Base-by-base conservation (phyloP, 257 asterid genomes). In the Echites panduratus region DNA sequence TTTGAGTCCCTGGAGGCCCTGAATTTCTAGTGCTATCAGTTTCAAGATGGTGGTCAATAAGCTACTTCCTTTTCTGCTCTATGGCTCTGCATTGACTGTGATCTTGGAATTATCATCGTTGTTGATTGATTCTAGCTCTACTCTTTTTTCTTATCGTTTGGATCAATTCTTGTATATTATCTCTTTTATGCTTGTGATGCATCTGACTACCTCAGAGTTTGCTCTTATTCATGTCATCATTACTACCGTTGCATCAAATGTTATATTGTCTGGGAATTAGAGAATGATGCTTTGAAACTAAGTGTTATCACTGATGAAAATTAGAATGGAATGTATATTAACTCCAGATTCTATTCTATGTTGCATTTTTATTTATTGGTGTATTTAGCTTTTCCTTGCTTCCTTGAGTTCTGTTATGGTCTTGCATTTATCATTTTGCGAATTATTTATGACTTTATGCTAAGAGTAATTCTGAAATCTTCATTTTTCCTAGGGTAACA, bases 401-500 rank as follows among this genome's bases (percentile, higher is more conserved):
- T 35, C 22, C 48, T 38, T 24, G 38, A 32, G 48, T 13, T 35
- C 48, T 26, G 27, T 26, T 35, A 14, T 17, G 7, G 27, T 63
- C 48, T 64, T 63, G 26, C 14, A 2, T 20, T 35, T 7, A 41
- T 63, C 9, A 24, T 20, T 32, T 38, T 16, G 13, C 17, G 5
- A 1, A 32, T 62, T 40, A 16, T 63, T 32, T 58, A 3, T 58
- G 64, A 32, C 45, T 64, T 8, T 19, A 64, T 38, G 68, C 1
- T 38, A 38, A 35, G 69, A 38, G 4, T 38, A 8, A 64, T 64
- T 62, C 8, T 64, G 38, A 64, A 17, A 9, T 64, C 11, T 70
- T 68, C n/a, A 54, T 5, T 53, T 70, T 64, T 47, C 54, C 47
- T 76, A 94, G 99, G 99, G 99, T 68, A 88, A 82, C 76, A 94